A percentile compares a stretch with the other conserved stretches of the same genome.
phyloP scores from a whole-genome alignment of 768 basidiomycete species.

The Kwoniella bestiolae region DNA sequence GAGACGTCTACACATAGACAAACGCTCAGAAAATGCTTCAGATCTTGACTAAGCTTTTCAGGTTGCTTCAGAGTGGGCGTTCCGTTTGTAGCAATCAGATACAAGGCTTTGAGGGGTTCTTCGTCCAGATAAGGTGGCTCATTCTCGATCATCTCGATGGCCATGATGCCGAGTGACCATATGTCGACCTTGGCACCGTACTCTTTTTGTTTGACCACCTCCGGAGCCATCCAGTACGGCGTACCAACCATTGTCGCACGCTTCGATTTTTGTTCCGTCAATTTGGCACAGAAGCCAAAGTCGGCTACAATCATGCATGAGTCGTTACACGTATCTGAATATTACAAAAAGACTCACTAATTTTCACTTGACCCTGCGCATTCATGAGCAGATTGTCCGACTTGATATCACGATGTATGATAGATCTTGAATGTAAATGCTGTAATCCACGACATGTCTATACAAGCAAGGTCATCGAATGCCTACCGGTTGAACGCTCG shows the following conservation, averaged over 20 bases:
- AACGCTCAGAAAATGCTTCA: slow-evolving; percentile 96
- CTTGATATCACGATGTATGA: slow-evolving; percentile 97
- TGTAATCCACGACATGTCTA: slow-evolving; percentile 94
- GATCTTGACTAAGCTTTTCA: slow-evolving; percentile 83
- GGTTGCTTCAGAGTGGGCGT: slow-evolving; percentile 97
- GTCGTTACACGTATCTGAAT: not conserved
- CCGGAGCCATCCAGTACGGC: slow-evolving; percentile 99
- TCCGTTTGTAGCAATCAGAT: slow-evolving; percentile 97
- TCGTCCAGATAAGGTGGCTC: slow-evolving; percentile 96
- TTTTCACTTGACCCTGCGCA: slow-evolving; percentile 90
- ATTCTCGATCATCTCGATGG: slow-evolving; percentile 92
- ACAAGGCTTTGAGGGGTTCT: slow-evolving; percentile 93
- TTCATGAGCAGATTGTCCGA: slow-evolving; percentile 95
- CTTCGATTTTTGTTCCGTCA: slow-evolving; percentile 95
- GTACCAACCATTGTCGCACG: slow-evolving; percentile 98
- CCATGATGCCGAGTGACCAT: slow-evolving; percentile 94
- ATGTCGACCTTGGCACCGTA: slow-evolving; percentile 99
- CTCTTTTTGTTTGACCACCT: slow-evolving; percentile 96
- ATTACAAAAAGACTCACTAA: slow-evolving; percentile 69
- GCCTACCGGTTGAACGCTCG: not conserved
- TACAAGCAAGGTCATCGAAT: not conserved
- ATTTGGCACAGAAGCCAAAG: slow-evolving; percentile 94
- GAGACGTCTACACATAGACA: slow-evolving; percentile 96
- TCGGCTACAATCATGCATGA: slow-evolving; percentile 66
- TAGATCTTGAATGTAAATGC: slow-evolving; percentile 88